phyloP scores from a whole-genome alignment of 2,329 filamentous ascomycete genomes.

The Graphiopsis chlorocephala region DNA sequence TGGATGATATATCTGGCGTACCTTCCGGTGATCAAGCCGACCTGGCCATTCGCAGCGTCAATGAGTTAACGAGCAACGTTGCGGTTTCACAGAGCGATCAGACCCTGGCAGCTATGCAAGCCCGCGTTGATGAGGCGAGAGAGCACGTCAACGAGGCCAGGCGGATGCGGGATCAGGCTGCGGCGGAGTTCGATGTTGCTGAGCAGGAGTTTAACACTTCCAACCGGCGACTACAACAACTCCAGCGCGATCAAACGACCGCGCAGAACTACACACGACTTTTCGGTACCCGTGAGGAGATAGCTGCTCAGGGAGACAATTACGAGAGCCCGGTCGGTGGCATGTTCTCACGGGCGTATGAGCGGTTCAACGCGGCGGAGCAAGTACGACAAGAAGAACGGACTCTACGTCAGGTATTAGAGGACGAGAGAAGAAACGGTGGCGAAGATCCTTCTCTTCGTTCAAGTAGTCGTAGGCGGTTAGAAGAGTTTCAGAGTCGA shows the following conservation, averaged over 20 bases:
- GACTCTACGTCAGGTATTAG: slow-evolving; percentile 32
- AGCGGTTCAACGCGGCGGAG: slow-evolving; percentile 44
- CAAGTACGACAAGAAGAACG: slow-evolving; percentile 35
- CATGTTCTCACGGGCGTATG: slow-evolving; percentile 47
- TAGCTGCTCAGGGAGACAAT: slow-evolving; percentile 44
- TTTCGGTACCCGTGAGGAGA: slow-evolving; percentile 48
- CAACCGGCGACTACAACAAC: slow-evolving; percentile 31
- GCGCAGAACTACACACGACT: slow-evolving; percentile 40
- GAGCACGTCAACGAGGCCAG: slow-evolving; percentile 33
- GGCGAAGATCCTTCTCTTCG: slow-evolving; percentile 19
- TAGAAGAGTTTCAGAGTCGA: slow-evolving; percentile 24
- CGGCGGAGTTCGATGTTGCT: slow-evolving; percentile 32
- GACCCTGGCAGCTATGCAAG: slow-evolving; percentile 27
- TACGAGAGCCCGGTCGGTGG: slow-evolving; percentile 49
- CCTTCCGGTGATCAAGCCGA: slow-evolving; percentile 24
- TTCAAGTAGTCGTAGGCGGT: slow-evolving; percentile 10
- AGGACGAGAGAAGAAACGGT: slow-evolving; percentile 28
- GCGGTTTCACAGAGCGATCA: slow-evolving; percentile 24
- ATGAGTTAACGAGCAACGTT: slow-evolving; percentile 19
- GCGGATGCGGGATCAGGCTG: slow-evolving; percentile 33
- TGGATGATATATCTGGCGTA: slow-evolving; percentile 28
- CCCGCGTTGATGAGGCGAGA: slow-evolving; percentile 32
- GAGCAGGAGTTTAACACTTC: slow-evolving; percentile 34
- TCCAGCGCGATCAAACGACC: slow-evolving; percentile 36
- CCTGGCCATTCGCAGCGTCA: slow-evolving; percentile 25